Evolutionary conservation across 192 early-diverging fungal species (phyloP).

Genomic region (Spizellomyces punctatus): DNA sequence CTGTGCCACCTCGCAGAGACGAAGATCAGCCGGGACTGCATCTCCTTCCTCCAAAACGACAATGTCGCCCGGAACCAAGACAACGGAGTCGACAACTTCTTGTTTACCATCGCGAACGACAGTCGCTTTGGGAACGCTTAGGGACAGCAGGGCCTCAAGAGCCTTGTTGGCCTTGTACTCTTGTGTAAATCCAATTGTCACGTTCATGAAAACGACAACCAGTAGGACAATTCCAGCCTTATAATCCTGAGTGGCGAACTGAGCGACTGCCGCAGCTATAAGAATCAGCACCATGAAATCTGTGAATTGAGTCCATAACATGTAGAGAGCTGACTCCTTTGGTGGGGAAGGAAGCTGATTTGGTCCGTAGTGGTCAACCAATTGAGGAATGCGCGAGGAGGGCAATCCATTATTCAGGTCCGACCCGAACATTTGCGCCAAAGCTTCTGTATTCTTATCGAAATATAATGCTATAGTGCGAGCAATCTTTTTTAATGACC

Average conservation of each 20-base stretch:
- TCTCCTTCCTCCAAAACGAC: slow-evolving; percentile 93
- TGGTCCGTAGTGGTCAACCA: slow-evolving; percentile 78
- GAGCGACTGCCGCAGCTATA: slow-evolving; percentile 70
- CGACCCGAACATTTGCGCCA: slow-evolving; percentile 84
- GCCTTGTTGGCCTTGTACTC: slow-evolving; percentile 95
- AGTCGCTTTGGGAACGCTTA: slow-evolving; percentile 81
- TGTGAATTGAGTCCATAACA: slow-evolving; percentile 86
- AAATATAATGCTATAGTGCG: slow-evolving; percentile 75
- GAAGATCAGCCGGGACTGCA: slow-evolving; percentile 89
- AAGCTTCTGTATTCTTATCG: slow-evolving; percentile 86
- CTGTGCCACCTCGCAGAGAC: slow-evolving; percentile 81
- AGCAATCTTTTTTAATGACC: neutral
- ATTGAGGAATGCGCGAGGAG: slow-evolving; percentile 52
- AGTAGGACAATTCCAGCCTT: slow-evolving; percentile 65
- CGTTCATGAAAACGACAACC: slow-evolving; percentile 83
- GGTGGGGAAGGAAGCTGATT: slow-evolving; percentile 86
- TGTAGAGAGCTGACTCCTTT: slow-evolving; percentile 63
- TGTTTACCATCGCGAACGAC: slow-evolving; percentile 84
- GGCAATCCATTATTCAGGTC: slow-evolving; percentile 69
- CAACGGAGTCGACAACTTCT: slow-evolving; percentile 71
- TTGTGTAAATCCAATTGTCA: slow-evolving; percentile 80
- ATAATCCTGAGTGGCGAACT: slow-evolving; percentile 47
- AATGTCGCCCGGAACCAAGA: slow-evolving; percentile 89
- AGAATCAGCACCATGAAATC: slow-evolving; percentile 96
- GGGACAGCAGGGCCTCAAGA: slow-evolving; percentile 87